These are phyloP conservation scores for Nicotiana obtusifolia DNA, from an alignment of 257 asterid species.

Conservation along the genomic window DNA sequence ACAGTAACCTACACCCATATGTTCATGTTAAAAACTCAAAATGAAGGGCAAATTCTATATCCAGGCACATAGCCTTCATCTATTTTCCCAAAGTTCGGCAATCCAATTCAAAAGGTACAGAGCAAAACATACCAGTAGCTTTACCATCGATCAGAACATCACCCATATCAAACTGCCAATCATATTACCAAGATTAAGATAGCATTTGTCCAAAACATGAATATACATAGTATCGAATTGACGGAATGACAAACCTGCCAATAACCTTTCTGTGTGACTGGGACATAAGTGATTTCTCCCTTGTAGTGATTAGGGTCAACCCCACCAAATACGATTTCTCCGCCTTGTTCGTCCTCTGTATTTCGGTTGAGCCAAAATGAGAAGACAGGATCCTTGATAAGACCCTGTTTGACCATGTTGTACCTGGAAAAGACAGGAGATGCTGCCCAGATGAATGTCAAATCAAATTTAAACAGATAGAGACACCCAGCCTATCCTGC, in stretches of 20 bases:
- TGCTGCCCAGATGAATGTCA: neutral
- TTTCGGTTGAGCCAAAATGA: constrained; percentile 97
- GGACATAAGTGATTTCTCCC: constrained; percentile 80
- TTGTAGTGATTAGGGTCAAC: constrained; percentile 80
- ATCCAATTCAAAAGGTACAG: neutral
- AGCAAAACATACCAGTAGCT: constrained; percentile 64
- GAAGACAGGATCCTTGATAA: constrained; percentile 76
- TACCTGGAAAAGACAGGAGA: constrained; percentile 42
- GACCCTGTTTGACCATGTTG: constrained; percentile 91
- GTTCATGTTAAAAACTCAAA: neutral
- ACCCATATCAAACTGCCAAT: constrained; percentile 84
- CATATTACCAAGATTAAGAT: constrained; percentile 12
- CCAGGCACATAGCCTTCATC: neutral
- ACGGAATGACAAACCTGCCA: constrained; percentile 74
- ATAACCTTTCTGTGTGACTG: constrained; percentile 83
- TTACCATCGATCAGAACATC: constrained; percentile 80
- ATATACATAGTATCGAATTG: neutral
- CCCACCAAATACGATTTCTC: constrained; percentile 93
- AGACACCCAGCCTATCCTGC: neutral
- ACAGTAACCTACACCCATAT: constrained; percentile 55
- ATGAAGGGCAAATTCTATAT: neutral
- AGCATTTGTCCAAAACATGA: neutral
- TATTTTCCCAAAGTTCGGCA: neutral
- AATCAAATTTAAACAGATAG: neutral
- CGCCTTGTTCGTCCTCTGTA: constrained; percentile 66